Evolutionary conservation across 2,329 filamentous ascomycete genomes (phyloP).

Genomic region (Colletotrichum sp.): DNA sequence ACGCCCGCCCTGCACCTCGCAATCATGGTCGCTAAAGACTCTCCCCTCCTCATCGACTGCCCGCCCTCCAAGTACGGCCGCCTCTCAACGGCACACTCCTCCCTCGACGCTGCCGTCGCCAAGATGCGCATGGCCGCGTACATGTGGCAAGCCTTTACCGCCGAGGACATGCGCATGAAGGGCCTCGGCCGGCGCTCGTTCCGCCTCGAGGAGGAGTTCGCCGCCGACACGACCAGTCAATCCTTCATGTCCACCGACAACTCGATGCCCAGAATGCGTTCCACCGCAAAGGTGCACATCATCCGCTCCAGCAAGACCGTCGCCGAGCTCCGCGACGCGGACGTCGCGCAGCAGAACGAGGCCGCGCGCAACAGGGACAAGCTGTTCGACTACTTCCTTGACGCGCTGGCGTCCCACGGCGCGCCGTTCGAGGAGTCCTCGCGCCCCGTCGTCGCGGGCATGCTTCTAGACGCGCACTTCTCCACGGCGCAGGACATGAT

Average conservation of each 20-base stretch:
- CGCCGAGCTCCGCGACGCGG: slow-evolving; percentile 67
- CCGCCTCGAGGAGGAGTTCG: slow-evolving; percentile 77
- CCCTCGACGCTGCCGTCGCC: slow-evolving; percentile 66
- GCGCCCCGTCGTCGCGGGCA: slow-evolving; percentile 71
- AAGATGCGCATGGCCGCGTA: slow-evolving; percentile 79
- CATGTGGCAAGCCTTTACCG: slow-evolving; percentile 78
- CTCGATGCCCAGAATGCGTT: slow-evolving; percentile 1
- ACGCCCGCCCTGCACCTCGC: slow-evolving; percentile 73
- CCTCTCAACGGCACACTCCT: slow-evolving; percentile 53
- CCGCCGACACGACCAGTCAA: slow-evolving; percentile 66
- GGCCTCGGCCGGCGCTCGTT: slow-evolving; percentile 74
- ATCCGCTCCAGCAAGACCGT: slow-evolving; percentile 70
- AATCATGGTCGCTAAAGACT: slow-evolving; percentile 73
- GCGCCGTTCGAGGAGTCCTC: slow-evolving; percentile 31
- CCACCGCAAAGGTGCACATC: slow-evolving; percentile 69
- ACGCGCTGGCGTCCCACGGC: slow-evolving; percentile 51
- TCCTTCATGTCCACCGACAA: slow-evolving; percentile 16
- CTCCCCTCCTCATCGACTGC: slow-evolving; percentile 71
- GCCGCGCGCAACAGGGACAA: slow-evolving; percentile 61
- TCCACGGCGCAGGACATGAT: slow-evolving; percentile 63
- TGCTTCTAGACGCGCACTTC: slow-evolving; percentile 75
- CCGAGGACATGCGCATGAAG: slow-evolving; percentile 75
- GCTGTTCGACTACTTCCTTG: slow-evolving; percentile 43
- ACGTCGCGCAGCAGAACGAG: slow-evolving; percentile 68
- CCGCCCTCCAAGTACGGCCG: slow-evolving; percentile 63